phyloP scores from a whole-genome alignment of 2,329 filamentous ascomycete genomes.

The Teratosphaeria epicoccoides region DNA sequence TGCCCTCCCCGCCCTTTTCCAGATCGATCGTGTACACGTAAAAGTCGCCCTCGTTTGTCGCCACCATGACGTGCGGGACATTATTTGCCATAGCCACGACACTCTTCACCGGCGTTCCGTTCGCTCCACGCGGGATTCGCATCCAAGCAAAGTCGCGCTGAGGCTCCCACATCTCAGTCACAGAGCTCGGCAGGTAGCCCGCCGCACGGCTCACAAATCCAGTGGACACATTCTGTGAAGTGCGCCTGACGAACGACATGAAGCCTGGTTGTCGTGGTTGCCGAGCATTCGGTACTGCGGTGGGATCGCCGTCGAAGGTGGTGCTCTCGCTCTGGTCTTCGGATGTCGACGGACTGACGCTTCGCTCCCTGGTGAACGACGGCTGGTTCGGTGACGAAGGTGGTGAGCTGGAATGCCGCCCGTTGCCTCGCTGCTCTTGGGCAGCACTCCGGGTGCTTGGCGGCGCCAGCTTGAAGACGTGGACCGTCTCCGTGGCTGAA shows the following conservation, averaged over 20 bases:
- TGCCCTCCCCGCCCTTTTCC: constrained; percentile 87
- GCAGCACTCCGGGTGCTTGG: constrained; percentile 25
- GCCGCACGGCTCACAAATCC: constrained; percentile 81
- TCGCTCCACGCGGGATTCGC: constrained; percentile 62
- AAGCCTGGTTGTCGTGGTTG: constrained; percentile 58
- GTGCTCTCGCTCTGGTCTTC: constrained; percentile 12
- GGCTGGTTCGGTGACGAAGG: constrained; percentile 18
- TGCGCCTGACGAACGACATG: constrained; percentile 82
- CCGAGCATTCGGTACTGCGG: constrained; percentile 20
- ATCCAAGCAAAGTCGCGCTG: constrained; percentile 92
- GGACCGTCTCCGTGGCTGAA: constrained; percentile 89
- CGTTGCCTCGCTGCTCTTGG: constrained; percentile 10
- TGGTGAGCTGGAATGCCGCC: constrained; percentile 13
- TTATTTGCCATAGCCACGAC: constrained; percentile 97
- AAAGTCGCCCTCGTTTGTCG: constrained; percentile 89
- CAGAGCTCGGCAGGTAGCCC: constrained; percentile 82
- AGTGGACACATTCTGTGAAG: constrained; percentile 85
- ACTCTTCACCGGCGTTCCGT: constrained; percentile 54
- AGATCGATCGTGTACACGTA: constrained; percentile 94
- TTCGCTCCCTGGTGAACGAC: constrained; percentile 26
- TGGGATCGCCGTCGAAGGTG: constrained; percentile 25
- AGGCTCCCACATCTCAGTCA: constrained; percentile 97
- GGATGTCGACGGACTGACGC: constrained; percentile 29
- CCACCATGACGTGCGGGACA: constrained; percentile 93
- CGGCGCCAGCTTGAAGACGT: constrained; percentile 75